Evolutionary conservation across 2,329 filamentous ascomycete genomes (phyloP), one percentile per base, ranked within the genome.

Genomic region (Penicillium sp.): DNA sequence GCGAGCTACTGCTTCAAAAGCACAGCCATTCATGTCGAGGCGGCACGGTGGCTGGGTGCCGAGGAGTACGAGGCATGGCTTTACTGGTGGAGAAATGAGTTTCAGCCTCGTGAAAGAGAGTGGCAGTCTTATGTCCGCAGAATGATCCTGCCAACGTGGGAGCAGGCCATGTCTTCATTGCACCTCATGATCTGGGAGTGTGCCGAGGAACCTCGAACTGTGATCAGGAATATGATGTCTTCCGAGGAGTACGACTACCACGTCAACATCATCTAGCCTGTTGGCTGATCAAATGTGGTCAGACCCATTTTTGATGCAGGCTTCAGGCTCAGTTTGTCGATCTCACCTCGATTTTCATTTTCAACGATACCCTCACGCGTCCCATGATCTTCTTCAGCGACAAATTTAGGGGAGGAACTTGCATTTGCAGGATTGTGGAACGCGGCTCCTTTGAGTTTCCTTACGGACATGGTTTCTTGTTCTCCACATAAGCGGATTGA

Each of bases 131-230:
- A 45, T 8, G 9, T 63, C 7, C 13, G 54, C 4, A 35, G 47
- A 1, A n/a, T 67, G 12, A 13, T 37, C 1, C 12, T 67, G 12
- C 66, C 66, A 1, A 46, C 46, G 6, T 68, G 57, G 55, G 54
- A 62, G 18, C 50, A 59, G 7, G 49, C 62, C 1, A 36, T 67
- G 5, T 50, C 52, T 6, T 58, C 66, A 9, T 12, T 69, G 9
- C 52, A 52, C 13, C 26, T 43, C 2, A 43, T 58, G 34, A 54
- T 68, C 36, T n/a, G 54, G 7, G 56, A 65, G 24, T 48, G 57
- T 1, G 60, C 66, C 8, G 65, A 68, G 41, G 49, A 50, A n/a
- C 45, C 59, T 0, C 48, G 52, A 9, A 32, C 29, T 32, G 29
- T 32, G 8, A 32, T 32, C 11, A 11, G 28, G 5, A 12, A 34